Evolutionary conservation across 108 stramenopile genomes (phyloP).

Genomic region (Seminavis robusta): DNA sequence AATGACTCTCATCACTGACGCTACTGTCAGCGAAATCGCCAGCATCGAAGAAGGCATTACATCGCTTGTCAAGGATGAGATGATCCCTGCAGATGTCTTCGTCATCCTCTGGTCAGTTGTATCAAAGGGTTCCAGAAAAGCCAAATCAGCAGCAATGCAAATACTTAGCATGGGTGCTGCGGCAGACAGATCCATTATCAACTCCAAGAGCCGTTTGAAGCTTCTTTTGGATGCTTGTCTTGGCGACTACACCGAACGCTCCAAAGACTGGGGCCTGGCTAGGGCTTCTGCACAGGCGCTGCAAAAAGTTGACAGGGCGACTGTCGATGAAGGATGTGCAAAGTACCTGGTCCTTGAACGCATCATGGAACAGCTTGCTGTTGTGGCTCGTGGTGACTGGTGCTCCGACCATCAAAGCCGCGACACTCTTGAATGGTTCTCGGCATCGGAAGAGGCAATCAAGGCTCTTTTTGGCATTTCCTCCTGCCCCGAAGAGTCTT

Average conservation of each 20-base stretch:
- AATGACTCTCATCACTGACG: conserved; percentile 62
- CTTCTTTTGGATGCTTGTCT: conserved; percentile 74
- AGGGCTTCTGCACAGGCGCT: conserved; percentile 77
- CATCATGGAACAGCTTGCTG: conserved; percentile 71
- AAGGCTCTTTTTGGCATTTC: conserved; percentile 76
- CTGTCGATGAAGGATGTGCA: conserved; percentile 61
- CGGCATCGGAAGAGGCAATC: conserved; percentile 84
- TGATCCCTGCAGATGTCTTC: conserved; percentile 80
- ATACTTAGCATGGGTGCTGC: conserved; percentile 88
- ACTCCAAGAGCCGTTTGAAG: conserved; percentile 79
- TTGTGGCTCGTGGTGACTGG: conserved; percentile 84
- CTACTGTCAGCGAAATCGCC: conserved; percentile 84
- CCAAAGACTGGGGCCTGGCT: conserved; percentile 75
- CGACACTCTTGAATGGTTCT: conserved; percentile 86
- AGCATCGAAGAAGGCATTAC: conserved; percentile 94
- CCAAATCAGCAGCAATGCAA: conserved; percentile 76
- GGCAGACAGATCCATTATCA: conserved; percentile 80
- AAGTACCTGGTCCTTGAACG: conserved; percentile 73
- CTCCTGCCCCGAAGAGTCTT: conserved; percentile 69
- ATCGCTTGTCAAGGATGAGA: conserved; percentile 70
- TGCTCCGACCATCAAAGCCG: conserved; percentile 55
- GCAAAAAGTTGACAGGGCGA: conserved; percentile 63
- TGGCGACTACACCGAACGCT: conserved; percentile 73
- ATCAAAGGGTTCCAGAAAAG: conserved; percentile 41
- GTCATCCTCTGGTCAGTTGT: conserved; percentile 76